Evolutionary conservation across 2,329 filamentous ascomycete genomes (phyloP).

Genomic region (Sporothrix inflata): DNA sequence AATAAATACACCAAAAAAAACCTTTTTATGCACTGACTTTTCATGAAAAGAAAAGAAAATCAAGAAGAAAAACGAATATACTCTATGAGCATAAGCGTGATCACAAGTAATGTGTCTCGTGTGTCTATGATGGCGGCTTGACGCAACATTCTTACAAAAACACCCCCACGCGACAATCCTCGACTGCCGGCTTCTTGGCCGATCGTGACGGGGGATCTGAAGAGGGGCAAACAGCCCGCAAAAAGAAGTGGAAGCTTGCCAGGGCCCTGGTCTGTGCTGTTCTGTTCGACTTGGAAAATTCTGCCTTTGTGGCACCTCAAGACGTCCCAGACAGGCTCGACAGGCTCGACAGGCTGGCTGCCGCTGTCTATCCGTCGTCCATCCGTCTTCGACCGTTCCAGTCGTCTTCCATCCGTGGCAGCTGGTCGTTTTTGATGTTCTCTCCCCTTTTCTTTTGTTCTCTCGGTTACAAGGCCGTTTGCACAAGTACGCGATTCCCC

Average conservation of each 20-base stretch:
- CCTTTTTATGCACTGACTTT: too few species aligned
- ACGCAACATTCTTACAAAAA: too few species aligned
- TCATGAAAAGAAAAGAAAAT: too few species aligned
- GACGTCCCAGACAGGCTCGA: neutral
- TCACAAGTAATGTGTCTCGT: too few species aligned
- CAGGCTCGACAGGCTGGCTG: slow-evolving; percentile 12
- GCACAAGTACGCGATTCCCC: neutral
- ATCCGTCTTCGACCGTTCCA: neutral
- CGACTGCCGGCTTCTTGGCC: slow-evolving; percentile 7
- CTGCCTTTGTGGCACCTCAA: slow-evolving; percentile 2
- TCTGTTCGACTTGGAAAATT: neutral
- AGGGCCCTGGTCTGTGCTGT: neutral
- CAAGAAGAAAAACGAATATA: too few species aligned
- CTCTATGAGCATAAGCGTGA: too few species aligned
- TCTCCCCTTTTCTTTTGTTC: neutral
- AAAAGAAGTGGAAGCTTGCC: neutral
- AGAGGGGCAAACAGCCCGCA: neutral
- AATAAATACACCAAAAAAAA: too few species aligned
- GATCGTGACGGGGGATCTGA: neutral
- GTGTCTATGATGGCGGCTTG: too few species aligned
- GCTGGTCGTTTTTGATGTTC: neutral
- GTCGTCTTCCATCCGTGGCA: neutral
- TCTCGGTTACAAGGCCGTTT: neutral
- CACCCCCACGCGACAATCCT: neutral
- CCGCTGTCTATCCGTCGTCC: neutral